Evolutionary conservation across 1,284 basidiomycete species (phyloP).

Genomic region (Melampsora larici-populina): DNA sequence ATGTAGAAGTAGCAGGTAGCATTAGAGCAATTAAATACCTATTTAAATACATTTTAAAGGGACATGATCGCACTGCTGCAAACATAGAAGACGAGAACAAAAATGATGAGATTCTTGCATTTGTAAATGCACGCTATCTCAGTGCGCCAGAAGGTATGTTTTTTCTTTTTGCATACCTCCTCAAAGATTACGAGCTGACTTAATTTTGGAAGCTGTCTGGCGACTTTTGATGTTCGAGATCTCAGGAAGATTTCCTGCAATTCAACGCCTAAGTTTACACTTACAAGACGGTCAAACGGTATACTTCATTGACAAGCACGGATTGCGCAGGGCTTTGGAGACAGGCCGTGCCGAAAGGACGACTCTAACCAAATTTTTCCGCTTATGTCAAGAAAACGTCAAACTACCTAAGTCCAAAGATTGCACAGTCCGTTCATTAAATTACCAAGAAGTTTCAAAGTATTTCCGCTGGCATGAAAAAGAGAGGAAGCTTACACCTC

Average conservation of each 20-base stretch:
- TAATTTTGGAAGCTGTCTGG: not conserved
- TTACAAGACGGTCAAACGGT: not conserved
- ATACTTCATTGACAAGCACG: not conserved
- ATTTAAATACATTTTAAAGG: constrained; percentile 29
- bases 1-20: constrained; percentile 13
- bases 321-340: not conserved
- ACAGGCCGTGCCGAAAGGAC: too few relatives aligned
- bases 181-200: not conserved
- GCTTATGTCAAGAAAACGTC: not conserved
- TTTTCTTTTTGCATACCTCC: not conserved
- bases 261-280: not conserved
- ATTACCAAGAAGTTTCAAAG: not conserved
- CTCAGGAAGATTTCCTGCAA: not conserved
- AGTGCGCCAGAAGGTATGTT: not conserved
- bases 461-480: not conserved
- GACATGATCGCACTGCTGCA: not conserved
- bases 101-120: constrained; percentile 7
- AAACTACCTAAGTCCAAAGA: too few relatives aligned
- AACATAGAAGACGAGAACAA: not conserved
- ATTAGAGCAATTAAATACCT: too few relatives aligned
- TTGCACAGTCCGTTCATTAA: not conserved
- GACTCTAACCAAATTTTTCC: not conserved
- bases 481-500: too few relatives aligned
- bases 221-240: not conserved
- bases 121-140: not conserved